Conservation (phyloP, 768 basidiomycete genomes). For the Suillus bovinus region DNA sequence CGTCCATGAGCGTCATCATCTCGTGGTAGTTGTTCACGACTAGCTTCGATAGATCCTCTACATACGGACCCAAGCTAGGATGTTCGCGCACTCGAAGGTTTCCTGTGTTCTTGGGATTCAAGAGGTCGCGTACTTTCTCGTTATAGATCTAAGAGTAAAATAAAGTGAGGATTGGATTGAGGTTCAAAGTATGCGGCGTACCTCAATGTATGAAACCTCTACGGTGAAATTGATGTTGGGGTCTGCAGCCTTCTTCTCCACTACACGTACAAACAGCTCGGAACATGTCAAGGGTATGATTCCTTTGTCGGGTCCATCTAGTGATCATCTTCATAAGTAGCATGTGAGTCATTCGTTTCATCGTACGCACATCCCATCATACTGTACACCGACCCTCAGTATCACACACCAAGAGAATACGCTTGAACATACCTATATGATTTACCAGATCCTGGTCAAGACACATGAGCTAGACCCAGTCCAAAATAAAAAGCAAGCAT, state of each 20-base stretch:
- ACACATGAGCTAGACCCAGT: slow-evolving; percentile 10
- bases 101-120: slow-evolving; percentile 96
- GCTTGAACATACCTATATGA: slow-evolving; percentile 73
- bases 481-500: slow-evolving; percentile 13
- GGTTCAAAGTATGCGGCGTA: slow-evolving; percentile 29
- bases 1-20: slow-evolving; percentile 99
- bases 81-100: slow-evolving; percentile 97
- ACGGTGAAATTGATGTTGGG: slow-evolving; percentile 81
- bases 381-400: slow-evolving; percentile 40
- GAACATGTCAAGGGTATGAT: slow-evolving; percentile 96
- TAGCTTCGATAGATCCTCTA: slow-evolving; percentile 94
- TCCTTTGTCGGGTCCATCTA: slow-evolving; percentile 94
- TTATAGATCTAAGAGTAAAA: slow-evolving; percentile 76
- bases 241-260: slow-evolving; percentile 59
- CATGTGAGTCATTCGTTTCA: slow-evolving; percentile 9
- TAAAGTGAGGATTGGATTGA: slow-evolving; percentile 4
- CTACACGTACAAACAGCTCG: slow-evolving; percentile 87
- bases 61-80: slow-evolving; percentile 95
- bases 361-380: slow-evolving; percentile 89
- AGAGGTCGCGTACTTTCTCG: slow-evolving; percentile 95
- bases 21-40: slow-evolving; percentile 90
- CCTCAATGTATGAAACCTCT: slow-evolving; percentile 98
- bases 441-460: slow-evolving; percentile 75
- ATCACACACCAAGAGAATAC: not conserved
- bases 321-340: slow-evolving; percentile 10